Evolutionary conservation across 1,139 yeast genomes (phyloP), one percentile per base, ranked within the genome.

Genomic region (Blastobotrys raffinosifermentans): DNA sequence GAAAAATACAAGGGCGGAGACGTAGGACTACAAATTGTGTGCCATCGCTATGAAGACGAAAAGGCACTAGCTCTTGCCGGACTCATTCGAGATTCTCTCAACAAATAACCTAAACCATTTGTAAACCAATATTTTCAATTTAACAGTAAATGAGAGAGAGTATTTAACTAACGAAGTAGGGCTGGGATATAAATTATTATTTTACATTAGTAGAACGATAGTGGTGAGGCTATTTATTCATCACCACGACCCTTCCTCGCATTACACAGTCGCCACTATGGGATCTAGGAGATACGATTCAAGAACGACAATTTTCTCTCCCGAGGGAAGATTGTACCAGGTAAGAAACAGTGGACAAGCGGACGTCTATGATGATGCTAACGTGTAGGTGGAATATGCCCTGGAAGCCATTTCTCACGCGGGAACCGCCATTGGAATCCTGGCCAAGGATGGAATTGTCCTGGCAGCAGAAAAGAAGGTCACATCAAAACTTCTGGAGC

Each of bases 361-460:
- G n/a, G n/a, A n/a, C n/a, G n/a, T n/a, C n/a, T n/a, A n/a, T n/a
- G n/a, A n/a, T n/a, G n/a, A n/a, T n/a, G n/a, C 43, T 13, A n/a
- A 26, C 22, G n/a, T 29, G 13, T 37, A 72, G 75, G 87, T 91
- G 19, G 98, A 91, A 64, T 91, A 91, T 55, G 98, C 98, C 4
- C 78, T 89, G 59, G 98, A 91, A 62, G 96, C 98, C 34, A 93
- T 91, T 50, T 83, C 94, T 32, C 94, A 85, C 62, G 98, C 98
- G 4, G 98, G 98, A 41, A 91, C 97, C 3, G 95, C 96, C 43
- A 83, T 91, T 63, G 98, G 98, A 35, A 81, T 91, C 41, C 78
- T 91, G 59, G 84, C 96, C 31, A 67, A 71, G 31, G 96, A 91
- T 56, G 99, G 99, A 29, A 91, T 93, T 40, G 97, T 89, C 26